A percentile compares a stretch with the other conserved stretches of the same genome.
These are phyloP conservation scores for Apiospora koreana DNA, from an alignment of 2,329 filamentous ascomycete genomes.

Conservation along the genomic window DNA sequence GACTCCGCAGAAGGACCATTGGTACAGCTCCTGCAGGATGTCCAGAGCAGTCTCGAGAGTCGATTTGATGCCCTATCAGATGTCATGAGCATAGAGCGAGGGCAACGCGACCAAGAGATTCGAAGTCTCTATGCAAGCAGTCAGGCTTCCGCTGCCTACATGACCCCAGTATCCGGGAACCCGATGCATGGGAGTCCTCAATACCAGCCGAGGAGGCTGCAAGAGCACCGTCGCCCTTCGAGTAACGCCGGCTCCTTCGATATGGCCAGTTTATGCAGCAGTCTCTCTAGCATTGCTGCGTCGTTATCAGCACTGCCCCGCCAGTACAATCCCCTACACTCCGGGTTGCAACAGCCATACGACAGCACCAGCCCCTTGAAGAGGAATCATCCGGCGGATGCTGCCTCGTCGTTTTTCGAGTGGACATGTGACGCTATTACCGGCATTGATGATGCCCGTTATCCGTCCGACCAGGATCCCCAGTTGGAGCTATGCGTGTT, in stretches of 20 bases:
- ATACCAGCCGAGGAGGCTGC: not conserved
- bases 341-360: not conserved
- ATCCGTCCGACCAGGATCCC: rapidly evolving
- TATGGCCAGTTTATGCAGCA: not conserved
- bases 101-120: not conserved
- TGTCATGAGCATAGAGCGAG: not conserved
- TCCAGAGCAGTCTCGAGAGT: not conserved
- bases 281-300: not conserved
- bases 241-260: not conserved
- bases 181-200: not conserved
- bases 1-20: not conserved
- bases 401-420: too few species aligned
- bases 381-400: not conserved
- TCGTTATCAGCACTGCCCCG: not conserved
- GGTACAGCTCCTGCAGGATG: not conserved
- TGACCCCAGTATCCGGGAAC: not conserved
- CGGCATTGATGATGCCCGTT: not conserved
- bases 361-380: not conserved
- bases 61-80: not conserved
- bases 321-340: not conserved
- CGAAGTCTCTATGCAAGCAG: not conserved
- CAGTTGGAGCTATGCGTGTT: not conserved
- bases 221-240: not conserved
- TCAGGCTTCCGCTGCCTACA: not conserved
- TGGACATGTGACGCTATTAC: not conserved